phyloP scores from a whole-genome alignment of 75 land plant species.

The Pinus taeda region DNA sequence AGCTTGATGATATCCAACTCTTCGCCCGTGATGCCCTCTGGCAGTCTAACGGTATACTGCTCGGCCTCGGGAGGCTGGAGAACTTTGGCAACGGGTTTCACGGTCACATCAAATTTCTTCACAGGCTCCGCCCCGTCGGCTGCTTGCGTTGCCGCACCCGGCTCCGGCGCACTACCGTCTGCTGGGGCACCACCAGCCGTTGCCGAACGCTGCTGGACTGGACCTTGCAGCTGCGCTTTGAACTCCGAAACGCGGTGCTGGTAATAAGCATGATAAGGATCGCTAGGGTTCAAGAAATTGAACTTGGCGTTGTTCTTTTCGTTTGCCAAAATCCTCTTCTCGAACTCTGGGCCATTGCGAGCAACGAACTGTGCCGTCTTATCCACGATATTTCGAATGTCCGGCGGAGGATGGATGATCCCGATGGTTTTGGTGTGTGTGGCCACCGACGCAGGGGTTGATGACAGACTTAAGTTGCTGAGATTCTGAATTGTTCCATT shows the following conservation, averaged over 20 bases:
- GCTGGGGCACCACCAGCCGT: constrained; percentile 8
- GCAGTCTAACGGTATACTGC: constrained; percentile 84
- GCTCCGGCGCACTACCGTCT: constrained; percentile 14
- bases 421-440: constrained; percentile 91
- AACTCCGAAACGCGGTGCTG: constrained; percentile 83
- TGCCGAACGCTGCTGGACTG: constrained; percentile 26
- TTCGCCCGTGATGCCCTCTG: constrained; percentile 86
- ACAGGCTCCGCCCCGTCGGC: constrained; percentile 24
- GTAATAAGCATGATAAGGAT: constrained; percentile 96
- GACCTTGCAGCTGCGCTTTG: constrained; percentile 48
- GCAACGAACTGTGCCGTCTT: constrained; percentile 96
- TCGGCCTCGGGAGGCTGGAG: constrained; percentile 91
- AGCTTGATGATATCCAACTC: constrained; percentile 94
- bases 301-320: constrained; percentile 86
- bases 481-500: too few species aligned
- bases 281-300: constrained; percentile 73
- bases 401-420: constrained; percentile 97
- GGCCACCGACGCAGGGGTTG: constrained; percentile 38
- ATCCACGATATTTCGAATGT: constrained; percentile 88
- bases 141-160: constrained; percentile 17
- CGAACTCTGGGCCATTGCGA: constrained; percentile 95
- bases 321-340: constrained; percentile 83
- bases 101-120: constrained; percentile 6
- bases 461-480: too few species aligned
- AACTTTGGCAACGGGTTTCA: constrained; percentile 46